A percentile compares a stretch with the other conserved stretches of the same genome.
Evolutionary conservation across 2,329 filamentous ascomycete species (phyloP).

Genomic region (Pseudogymnoascus sp.): DNA sequence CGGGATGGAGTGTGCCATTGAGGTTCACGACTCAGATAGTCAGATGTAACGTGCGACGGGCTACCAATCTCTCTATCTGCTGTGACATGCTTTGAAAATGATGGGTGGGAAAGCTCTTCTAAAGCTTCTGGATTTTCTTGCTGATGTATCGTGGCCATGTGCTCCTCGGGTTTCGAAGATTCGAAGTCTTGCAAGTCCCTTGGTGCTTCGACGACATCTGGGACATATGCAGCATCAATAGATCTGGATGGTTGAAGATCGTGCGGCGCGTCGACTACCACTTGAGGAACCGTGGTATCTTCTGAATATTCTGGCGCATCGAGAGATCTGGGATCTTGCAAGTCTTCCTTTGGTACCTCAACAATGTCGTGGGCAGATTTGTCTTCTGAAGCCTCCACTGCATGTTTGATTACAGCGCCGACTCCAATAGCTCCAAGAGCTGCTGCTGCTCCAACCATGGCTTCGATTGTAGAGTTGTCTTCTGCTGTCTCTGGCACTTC

Average conservation of each 20-base stretch:
- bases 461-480: not conserved
- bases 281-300: not conserved
- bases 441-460: not conserved
- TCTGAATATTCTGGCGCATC: not conserved
- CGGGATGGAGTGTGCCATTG: slow-evolving; percentile 1
- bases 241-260: not conserved
- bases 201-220: not conserved
- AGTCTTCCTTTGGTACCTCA: not conserved
- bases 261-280: not conserved
- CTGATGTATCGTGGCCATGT: not conserved
- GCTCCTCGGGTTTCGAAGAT: not conserved
- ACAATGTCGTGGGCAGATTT: not conserved
- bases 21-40: not conserved
- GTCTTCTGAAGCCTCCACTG: not conserved
- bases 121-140: not conserved
- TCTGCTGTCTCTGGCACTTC: not conserved
- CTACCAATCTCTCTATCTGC: not conserved
- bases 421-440: not conserved
- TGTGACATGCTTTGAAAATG: not conserved
- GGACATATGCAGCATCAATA: not conserved
- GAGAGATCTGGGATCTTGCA: not conserved
- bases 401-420: not conserved
- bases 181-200: not conserved
- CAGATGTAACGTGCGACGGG: not conserved
- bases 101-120: not conserved